Evolutionary conservation across 2,329 filamentous ascomycete species (phyloP).

Genomic region (Xylariales sp.): DNA sequence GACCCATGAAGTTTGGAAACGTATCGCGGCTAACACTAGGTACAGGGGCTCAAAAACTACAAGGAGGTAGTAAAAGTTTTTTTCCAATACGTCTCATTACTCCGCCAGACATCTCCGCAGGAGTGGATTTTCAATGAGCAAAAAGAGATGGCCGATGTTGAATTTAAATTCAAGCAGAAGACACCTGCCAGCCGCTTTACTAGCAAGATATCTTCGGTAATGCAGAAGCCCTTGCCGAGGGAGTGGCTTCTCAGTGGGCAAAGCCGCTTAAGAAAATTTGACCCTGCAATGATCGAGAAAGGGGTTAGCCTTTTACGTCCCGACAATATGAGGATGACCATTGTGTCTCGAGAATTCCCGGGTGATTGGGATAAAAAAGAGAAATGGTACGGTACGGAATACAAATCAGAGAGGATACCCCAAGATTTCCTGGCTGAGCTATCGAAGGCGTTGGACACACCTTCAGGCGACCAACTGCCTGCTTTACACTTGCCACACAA

Average conservation of each 20-base stretch:
- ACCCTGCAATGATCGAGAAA: constrained; percentile 78
- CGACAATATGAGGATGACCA: constrained; percentile 87
- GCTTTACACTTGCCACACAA: constrained; percentile 88
- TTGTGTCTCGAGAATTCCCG: constrained; percentile 85
- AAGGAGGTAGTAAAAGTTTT: constrained; percentile 83
- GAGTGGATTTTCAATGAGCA: constrained; percentile 96
- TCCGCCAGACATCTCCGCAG: constrained; percentile 82
- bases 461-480: constrained; percentile 68
- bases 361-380: constrained; percentile 89
- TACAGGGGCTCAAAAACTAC: constrained; percentile 78
- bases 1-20: neutral
- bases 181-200: constrained; percentile 89
- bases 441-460: constrained; percentile 69
- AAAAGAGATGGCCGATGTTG: constrained; percentile 88
- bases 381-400: constrained; percentile 98
- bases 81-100: constrained; percentile 91
- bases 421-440: constrained; percentile 79
- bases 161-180: constrained; percentile 96
- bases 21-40: constrained; percentile 34
- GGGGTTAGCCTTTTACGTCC: constrained; percentile 80
- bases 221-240: constrained; percentile 90
- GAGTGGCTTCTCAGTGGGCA: constrained; percentile 89
- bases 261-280: constrained; percentile 81
- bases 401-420: constrained; percentile 84
- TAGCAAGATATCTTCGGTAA: constrained; percentile 83